Evolutionary conservation across 306 rosid species (phyloP), one percentile per base, ranked within the genome.

Genomic region (Ceratonia siliqua): DNA sequence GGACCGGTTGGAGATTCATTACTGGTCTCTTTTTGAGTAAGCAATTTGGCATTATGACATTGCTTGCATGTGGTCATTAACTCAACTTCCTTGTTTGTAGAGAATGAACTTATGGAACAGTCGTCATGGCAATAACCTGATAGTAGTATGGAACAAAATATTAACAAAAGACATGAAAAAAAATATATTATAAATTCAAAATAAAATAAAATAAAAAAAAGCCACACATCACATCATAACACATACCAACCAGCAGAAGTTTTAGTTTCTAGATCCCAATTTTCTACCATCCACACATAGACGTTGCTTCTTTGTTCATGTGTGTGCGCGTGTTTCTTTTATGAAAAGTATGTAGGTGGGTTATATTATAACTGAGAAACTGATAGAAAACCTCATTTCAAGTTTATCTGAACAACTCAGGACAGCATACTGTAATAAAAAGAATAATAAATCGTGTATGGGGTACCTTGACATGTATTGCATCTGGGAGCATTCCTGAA

Each of bases 1-100:
- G 99, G 95, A 74, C 88, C 89, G 68, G 86, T 89, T 41, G 99
- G 92, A 69, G 95, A 95, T 73, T 92, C 96, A 70, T 88, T 77
- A 50, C 58, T 83, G 73, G 77, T 87, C 76, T 66, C 88, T 30
- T 76, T 88, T 55, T 78, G 87, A 64, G 79, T 61, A 74, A 81
- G 83, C 63, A 79, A 74, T 76, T 78, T 87, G 57, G 80, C 81
- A 70, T 83, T 82, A 86, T 80, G 82, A 72, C 99, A 95, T 67
- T 56, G 85, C 78, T 84, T 92, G 96, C 99, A 95, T 45, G 75
- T 86, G 62, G 76, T 79, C 73, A 79, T 45, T 78, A 74, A 73
- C 68, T 80, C 89, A 71, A 80, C 78, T 74, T 70, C 84, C 82
- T 76, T 81, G 15, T 79, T 82, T 52, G 79, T 66, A 68, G 85